These are phyloP conservation scores for Lactarius indigo DNA, from an alignment of 768 basidiomycete genomes.

Conservation along the genomic window DNA sequence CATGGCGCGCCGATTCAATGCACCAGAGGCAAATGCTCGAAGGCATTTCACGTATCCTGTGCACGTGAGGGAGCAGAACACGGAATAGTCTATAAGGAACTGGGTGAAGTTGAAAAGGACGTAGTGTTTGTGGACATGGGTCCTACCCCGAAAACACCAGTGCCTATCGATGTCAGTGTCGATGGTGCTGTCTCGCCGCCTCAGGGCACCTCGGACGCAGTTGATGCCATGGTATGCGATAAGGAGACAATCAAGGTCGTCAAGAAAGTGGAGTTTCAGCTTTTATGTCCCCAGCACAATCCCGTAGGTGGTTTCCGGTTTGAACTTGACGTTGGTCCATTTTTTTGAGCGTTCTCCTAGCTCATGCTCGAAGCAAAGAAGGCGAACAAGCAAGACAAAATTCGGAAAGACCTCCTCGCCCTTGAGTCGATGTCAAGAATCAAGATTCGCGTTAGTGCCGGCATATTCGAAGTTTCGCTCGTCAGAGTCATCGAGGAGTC, in stretches of 20 bases:
- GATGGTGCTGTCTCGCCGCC: slow-evolving; percentile 24
- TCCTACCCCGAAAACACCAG: slow-evolving; percentile 8
- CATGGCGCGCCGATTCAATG: slow-evolving; percentile 90
- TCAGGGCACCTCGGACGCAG: slow-evolving; percentile 12
- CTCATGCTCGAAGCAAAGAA: slow-evolving; percentile 71
- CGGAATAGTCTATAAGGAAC: slow-evolving; percentile 56
- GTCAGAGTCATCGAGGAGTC: slow-evolving; percentile 66
- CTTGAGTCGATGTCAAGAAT: slow-evolving; percentile 71
- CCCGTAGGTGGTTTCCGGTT: slow-evolving; percentile 54
- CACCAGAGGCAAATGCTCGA: slow-evolving; percentile 89
- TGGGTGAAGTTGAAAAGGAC: slow-evolving; percentile 78
- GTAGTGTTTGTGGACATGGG: slow-evolving; percentile 56
- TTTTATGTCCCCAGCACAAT: slow-evolving; percentile 86
- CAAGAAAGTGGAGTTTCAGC: slow-evolving; percentile 68
- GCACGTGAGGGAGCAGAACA: slow-evolving; percentile 55
- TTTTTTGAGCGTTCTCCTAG: slow-evolving; percentile 37
- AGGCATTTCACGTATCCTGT: slow-evolving; percentile 92
- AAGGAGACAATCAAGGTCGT: slow-evolving; percentile 51
- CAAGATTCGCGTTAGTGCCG: slow-evolving; percentile 79
- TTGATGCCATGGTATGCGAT: slow-evolving; percentile 32
- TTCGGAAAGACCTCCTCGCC: slow-evolving; percentile 64
- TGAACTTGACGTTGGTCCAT: not conserved
- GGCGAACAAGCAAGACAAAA: slow-evolving; percentile 69
- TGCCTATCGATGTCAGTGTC: slow-evolving; percentile 38
- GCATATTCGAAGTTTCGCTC: slow-evolving; percentile 83